Evolutionary conservation across 2,329 filamentous ascomycete species (phyloP), one percentile per base, ranked within the genome.

Genomic region (Metarhizium album): DNA sequence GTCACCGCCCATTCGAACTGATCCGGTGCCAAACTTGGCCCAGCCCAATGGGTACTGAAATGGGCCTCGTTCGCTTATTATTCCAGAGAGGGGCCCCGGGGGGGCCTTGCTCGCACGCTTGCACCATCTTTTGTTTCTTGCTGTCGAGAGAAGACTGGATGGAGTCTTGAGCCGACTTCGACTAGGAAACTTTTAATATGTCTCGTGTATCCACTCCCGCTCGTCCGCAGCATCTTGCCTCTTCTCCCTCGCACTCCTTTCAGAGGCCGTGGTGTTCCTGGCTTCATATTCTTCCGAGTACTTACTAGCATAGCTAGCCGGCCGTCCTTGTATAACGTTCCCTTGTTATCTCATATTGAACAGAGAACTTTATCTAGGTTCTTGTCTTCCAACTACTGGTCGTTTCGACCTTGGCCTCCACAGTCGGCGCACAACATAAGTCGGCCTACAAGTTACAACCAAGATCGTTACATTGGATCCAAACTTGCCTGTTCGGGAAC

Each of bases 1-100:
- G 64, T 63, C 62, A 65, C 62, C 62, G 64, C 64, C 59, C 59
- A 59, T 63, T 52, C 60, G 57, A 63, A 64, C 60, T 58, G 62
- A 64, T 58, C 59, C 63, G 55, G 57, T 59, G 56, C 57, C 61
- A 59, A 57, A 55, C 31, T 42, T 35, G 31, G 52, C 46, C 52
- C 52, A 52, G 43, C 54, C 52, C 49, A 51, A 55, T 46, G 53
- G 52, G 50, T 56, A 48, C 56, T 54, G 50, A 53, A 31, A 55
- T 54, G 54, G 54, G 23, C 43, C 47, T 47, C 37, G 42, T 43
- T 47, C 50, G 46, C 47, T 52, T 51, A 37, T 31, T 33, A 46
- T 51, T 42, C 50, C 42, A 18, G 49, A 22, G 46, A 37, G 42
- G 24, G 51, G n/a, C n/a, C n/a, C 45, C 45, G 53, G 42, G 45